These are phyloP conservation scores for Dioscorea dumetorum DNA, from an alignment of 106 monocot genomes.

Conservation along the genomic window DNA sequence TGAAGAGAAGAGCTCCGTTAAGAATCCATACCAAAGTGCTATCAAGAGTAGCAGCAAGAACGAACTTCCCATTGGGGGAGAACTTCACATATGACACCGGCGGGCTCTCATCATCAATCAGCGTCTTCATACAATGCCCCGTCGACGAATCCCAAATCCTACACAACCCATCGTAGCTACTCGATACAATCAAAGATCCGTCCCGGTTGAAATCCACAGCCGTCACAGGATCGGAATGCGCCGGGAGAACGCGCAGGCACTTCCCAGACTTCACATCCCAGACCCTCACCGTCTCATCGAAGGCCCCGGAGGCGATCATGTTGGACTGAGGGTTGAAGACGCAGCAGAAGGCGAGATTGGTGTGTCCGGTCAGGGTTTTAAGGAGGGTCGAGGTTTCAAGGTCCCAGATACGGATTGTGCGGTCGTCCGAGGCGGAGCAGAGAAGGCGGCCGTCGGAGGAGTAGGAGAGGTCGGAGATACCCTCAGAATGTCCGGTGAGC, in stretches of 20 bases:
- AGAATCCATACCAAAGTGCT: slow-evolving; percentile 9
- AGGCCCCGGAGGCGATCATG: slow-evolving; percentile 44
- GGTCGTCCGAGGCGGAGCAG: slow-evolving; percentile 49
- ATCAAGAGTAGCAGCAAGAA: slow-evolving; percentile 18
- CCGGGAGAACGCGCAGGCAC: slow-evolving; percentile 45
- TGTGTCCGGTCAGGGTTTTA: slow-evolving; percentile 42
- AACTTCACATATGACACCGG: slow-evolving; percentile 25
- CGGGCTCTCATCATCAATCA: slow-evolving; percentile 25
- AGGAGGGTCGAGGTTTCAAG: slow-evolving; percentile 14
- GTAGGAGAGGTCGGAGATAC: slow-evolving; percentile 45
- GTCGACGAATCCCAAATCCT: slow-evolving; percentile 20
- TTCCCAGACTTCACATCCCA: slow-evolving; percentile 49
- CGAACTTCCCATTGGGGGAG: slow-evolving; percentile 28
- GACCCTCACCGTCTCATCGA: slow-evolving; percentile 57
- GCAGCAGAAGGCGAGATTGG: slow-evolving; percentile 43
- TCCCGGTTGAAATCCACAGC: slow-evolving; percentile 40
- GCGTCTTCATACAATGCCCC: slow-evolving; percentile 22
- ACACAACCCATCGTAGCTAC: slow-evolving; percentile 24
- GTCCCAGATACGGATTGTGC: slow-evolving; percentile 44
- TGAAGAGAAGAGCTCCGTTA: not conserved
- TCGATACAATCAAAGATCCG: slow-evolving; percentile 17
- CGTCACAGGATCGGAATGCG: slow-evolving; percentile 48
- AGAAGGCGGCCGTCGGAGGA: slow-evolving; percentile 47
- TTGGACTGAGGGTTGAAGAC: slow-evolving; percentile 52
- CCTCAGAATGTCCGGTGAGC: slow-evolving; percentile 38